Conservation (phyloP, 2,329 filamentous ascomycete genomes). For the Apiospora hydei region DNA sequence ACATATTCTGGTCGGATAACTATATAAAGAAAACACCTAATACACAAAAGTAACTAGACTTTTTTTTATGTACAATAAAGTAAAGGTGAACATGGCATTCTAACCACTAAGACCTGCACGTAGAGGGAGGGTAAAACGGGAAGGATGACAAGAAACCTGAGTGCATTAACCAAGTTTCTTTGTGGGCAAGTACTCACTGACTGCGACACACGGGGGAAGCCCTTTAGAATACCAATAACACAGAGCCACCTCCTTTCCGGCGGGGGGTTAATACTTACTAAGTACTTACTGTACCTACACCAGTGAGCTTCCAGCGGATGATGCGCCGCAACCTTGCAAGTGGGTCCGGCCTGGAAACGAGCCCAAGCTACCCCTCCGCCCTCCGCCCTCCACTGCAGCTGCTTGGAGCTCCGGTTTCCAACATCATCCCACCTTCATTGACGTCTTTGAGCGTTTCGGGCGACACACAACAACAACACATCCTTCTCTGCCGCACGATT, state of each 20-base stretch:
- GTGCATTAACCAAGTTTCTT: background rate
- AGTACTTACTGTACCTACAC: background rate
- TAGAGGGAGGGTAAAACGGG: too few relatives aligned
- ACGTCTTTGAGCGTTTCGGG: background rate
- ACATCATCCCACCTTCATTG: conserved; percentile 12
- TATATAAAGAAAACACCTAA: too few relatives aligned
- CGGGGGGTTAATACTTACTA: too few relatives aligned
- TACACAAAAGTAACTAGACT: too few relatives aligned
- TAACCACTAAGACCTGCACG: too few relatives aligned
- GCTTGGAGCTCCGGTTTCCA: conserved; percentile 3
- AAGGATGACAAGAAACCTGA: too few relatives aligned
- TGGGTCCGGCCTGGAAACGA: background rate
- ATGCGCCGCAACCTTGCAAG: background rate
- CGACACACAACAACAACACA: background rate
- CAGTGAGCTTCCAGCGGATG: background rate
- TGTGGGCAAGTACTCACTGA: background rate
- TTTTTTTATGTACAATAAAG: too few relatives aligned
- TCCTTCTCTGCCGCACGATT: background rate
- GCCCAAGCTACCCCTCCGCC: background rate
- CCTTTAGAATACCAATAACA: background rate
- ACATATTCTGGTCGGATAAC: too few relatives aligned
- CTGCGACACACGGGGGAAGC: background rate
- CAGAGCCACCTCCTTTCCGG: too few relatives aligned
- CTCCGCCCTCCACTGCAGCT: background rate
- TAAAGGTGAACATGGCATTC: too few relatives aligned